Conservation (phyloP, 2,329 filamentous ascomycete genomes). For the Ophiostoma sp. region DNA sequence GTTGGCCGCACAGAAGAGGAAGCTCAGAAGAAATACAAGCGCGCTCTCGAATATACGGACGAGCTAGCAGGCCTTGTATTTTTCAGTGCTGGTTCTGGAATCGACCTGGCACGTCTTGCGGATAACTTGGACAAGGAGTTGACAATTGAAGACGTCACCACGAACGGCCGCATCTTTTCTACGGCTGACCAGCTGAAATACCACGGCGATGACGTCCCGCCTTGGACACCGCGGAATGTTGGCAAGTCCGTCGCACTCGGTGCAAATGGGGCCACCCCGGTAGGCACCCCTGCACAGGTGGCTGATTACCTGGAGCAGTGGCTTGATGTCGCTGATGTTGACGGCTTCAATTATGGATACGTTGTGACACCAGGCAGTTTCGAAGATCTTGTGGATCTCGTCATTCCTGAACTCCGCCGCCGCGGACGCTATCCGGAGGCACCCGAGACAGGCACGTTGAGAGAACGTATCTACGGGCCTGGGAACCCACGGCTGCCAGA, state of each 20-base stretch:
- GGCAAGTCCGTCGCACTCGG: conserved; percentile 2
- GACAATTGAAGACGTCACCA: not conserved
- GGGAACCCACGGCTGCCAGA: not conserved
- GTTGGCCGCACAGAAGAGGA: not conserved
- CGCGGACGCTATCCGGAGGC: conserved; percentile 1
- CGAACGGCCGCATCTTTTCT: not conserved
- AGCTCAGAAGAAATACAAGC: not conserved
- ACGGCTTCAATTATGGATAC: not conserved
- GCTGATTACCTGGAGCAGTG: not conserved
- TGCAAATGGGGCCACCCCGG: not conserved
- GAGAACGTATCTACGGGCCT: not conserved
- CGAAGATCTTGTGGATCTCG: not conserved
- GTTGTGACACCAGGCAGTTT: not conserved
- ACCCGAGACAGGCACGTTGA: not conserved
- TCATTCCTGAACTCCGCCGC: not conserved
- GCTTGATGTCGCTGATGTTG: not conserved
- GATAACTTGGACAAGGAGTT: not conserved
- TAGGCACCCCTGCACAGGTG: not conserved
- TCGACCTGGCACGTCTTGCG: not conserved
- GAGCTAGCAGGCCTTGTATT: conserved; percentile 5
- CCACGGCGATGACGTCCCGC: not conserved
- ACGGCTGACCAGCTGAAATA: conserved; percentile 1
- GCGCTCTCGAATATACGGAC: not conserved
- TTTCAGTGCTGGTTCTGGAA: not conserved
- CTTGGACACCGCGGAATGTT: conserved; percentile 1